Base-by-base conservation (phyloP, 495 filamentous ascomycete species). In the Terfezia boudieri region DNA sequence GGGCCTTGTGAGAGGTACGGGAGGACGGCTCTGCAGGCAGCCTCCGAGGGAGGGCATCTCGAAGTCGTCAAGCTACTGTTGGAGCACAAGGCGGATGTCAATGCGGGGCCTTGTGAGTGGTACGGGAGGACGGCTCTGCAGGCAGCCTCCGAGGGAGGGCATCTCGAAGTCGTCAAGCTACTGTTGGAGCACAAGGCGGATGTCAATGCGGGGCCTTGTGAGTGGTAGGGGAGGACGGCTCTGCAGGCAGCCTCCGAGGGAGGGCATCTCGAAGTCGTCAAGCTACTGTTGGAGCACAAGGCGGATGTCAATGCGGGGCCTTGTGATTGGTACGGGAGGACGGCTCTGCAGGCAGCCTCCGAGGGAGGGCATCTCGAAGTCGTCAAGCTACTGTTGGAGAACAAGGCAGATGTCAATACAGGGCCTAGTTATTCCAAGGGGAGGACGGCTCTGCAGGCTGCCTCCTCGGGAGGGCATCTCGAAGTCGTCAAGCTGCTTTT, bases 391-490 rank as follows among this genome's bases (percentile, higher is more conserved):
- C 26, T 26, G n/a, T n/a, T n/a, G n/a, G n/a, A n/a, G n/a, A n/a
- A n/a, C n/a, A n/a, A n/a, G n/a, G n/a, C n/a, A n/a, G n/a, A n/a
- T n/a, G n/a, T n/a, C n/a, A n/a, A n/a, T n/a, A n/a, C n/a, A n/a
- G n/a, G n/a, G n/a, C n/a, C n/a, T n/a, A n/a, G n/a, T n/a, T n/a
- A n/a, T 10, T 20, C 20, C 20, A 2, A 20, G 2, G 60, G 60
- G 1, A 53, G 61, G 41, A 60, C 59, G 2, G 51, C 59, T 7
- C 58, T 61, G 1, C 54, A 61, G n/a, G 26, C 60, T n/a, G 59
- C 59, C 4, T 37, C 55, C 4, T 53, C 36, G 14, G 38, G 56
- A 12, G 59, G 59, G 17, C 49, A 62, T 49, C 37, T 54, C 23
- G 3, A 22, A 5, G 50, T 58, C 35, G 57, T 61, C 10, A 53